phyloP scores from a whole-genome alignment of 2,329 filamentous ascomycete species.

The Talaromyces sp. region DNA sequence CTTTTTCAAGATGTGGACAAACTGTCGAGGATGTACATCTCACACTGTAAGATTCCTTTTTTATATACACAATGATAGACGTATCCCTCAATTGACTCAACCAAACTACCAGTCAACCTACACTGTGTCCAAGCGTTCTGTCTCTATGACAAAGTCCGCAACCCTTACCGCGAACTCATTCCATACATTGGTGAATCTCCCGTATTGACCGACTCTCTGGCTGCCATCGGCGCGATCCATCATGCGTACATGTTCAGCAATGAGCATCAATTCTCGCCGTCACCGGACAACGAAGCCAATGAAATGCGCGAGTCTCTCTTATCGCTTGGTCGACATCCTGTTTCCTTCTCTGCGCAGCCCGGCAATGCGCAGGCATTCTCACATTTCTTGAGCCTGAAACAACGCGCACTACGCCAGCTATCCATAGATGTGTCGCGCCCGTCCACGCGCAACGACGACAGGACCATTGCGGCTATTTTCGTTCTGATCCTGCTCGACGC shows the following conservation, averaged over 20 bases:
- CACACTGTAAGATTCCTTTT: conserved; percentile 32
- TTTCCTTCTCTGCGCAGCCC: conserved; percentile 21
- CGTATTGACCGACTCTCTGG: conserved; percentile 41
- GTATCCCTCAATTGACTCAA: neutral
- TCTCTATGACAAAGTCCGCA: conserved; percentile 41
- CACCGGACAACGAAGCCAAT: neutral
- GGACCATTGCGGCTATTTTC: conserved; percentile 41
- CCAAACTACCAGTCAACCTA: conserved; percentile 24
- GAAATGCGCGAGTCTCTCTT: neutral
- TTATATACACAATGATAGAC: conserved; percentile 16
- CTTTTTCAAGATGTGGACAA: conserved; percentile 41
- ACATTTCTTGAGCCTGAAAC: conserved; percentile 43
- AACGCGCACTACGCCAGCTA: conserved; percentile 41
- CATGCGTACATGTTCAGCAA: conserved; percentile 33
- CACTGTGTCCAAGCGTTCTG: conserved; percentile 41
- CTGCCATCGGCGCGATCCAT: conserved; percentile 45
- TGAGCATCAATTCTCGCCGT: conserved; percentile 10
- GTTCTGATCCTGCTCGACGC: conserved; percentile 47
- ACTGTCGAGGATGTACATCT: conserved; percentile 41
- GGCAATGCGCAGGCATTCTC: conserved; percentile 31
- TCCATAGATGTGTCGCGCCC: conserved; percentile 26
- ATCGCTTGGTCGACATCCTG: neutral
- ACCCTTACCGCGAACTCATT: conserved; percentile 45
- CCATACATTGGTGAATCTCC: conserved; percentile 40
- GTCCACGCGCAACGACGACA: conserved; percentile 32